Percentiles rank a stretch among this genome's conserved stretches.
These are phyloP conservation scores for Casuarina glauca DNA, from an alignment of 306 rosid species.

Conservation along the genomic window DNA sequence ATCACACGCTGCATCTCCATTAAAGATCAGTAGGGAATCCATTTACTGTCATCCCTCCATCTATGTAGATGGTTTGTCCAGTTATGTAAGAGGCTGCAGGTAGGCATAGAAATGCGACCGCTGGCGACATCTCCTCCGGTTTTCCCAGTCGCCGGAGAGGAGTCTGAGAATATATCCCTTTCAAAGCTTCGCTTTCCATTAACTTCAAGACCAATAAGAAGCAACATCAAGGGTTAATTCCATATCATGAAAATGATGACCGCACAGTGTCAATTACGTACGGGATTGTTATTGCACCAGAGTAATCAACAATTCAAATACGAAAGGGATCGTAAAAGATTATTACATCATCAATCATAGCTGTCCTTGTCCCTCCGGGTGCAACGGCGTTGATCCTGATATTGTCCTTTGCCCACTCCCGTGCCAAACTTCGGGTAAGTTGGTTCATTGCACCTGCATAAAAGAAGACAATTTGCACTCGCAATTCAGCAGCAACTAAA, in stretches of 20 bases:
- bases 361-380: slow-evolving; percentile 50
- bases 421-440: slow-evolving; percentile 46
- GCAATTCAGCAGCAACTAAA: not conserved
- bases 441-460: slow-evolving; percentile 54
- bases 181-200: not conserved
- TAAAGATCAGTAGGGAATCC: not conserved
- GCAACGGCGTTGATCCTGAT: slow-evolving; percentile 53
- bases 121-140: not conserved
- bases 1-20: too few species aligned
- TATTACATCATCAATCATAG: slow-evolving; percentile 19
- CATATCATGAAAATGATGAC: too few species aligned
- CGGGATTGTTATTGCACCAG: too few species aligned
- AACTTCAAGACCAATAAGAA: not conserved
- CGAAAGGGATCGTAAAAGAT: not conserved
- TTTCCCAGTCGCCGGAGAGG: not conserved
- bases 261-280: too few species aligned
- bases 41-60: not conserved
- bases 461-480: not conserved
- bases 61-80: not conserved
- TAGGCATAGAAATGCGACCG: slow-evolving; percentile 10
- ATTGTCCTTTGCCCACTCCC: slow-evolving; percentile 67
- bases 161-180: not conserved
- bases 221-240: too few species aligned
- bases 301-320: too few species aligned
- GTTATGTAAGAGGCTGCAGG: slow-evolving; percentile 10